Conservation (phyloP, 129 eudicot genomes). For the Lactuca saligna region DNA sequence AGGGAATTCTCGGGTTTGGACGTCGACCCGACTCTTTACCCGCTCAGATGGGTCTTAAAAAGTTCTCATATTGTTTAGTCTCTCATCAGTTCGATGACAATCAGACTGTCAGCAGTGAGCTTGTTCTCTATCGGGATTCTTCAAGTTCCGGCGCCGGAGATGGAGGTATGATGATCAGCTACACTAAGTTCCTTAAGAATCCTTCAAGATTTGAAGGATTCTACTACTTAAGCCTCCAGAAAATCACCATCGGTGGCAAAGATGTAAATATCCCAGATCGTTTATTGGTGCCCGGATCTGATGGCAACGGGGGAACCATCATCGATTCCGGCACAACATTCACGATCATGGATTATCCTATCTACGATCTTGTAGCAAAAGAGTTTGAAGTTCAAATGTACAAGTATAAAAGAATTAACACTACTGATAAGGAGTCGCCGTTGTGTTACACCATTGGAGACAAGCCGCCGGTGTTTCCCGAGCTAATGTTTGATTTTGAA, state of each 20-base stretch:
- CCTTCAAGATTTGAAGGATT: conserved; percentile 45
- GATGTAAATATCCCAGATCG: conserved; percentile 43
- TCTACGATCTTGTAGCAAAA: conserved; percentile 38
- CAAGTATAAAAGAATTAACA: conserved; percentile 36
- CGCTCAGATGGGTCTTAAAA: conserved; percentile 51
- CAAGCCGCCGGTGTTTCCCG: conserved; percentile 35
- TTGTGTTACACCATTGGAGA: conserved; percentile 42
- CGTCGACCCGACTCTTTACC: conserved; percentile 66
- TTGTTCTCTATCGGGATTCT: conserved; percentile 28
- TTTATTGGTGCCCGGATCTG: conserved; percentile 37
- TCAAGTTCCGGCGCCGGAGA: background rate
- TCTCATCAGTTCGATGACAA: conserved; percentile 71
- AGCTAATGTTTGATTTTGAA: conserved; percentile 50
- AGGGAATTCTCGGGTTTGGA: conserved; percentile 81
- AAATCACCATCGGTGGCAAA: conserved; percentile 61
- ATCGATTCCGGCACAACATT: conserved; percentile 74
- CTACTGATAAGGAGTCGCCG: conserved; percentile 39
- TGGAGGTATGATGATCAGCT: conserved; percentile 24
- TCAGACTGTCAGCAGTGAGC: conserved; percentile 42
- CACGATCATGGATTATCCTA: conserved; percentile 50
- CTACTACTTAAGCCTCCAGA: conserved; percentile 48
- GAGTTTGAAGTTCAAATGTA: conserved; percentile 59
- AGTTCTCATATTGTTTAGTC: conserved; percentile 63
- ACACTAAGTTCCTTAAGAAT: conserved; percentile 60
- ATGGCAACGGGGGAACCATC: conserved; percentile 68